Evolutionary conservation across 208 protist species (phyloP).

Genomic region (Leishmania guyanensis): DNA sequence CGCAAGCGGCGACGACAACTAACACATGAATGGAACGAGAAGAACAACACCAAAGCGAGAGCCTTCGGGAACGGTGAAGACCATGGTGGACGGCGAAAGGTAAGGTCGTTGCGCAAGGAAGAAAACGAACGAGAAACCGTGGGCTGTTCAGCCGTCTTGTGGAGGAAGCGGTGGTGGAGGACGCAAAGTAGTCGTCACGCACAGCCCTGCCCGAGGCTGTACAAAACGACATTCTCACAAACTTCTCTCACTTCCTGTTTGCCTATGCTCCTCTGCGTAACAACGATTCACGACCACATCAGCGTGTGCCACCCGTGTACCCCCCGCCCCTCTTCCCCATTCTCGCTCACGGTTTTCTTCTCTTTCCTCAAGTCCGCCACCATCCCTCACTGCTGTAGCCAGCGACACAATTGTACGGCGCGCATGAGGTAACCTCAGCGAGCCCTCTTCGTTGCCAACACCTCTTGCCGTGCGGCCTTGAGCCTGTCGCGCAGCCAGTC

Average conservation of each 20-base stretch:
- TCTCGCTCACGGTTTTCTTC: background rate
- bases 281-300: background rate
- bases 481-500: conserved; percentile 55
- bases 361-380: background rate
- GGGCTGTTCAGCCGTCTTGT: background rate
- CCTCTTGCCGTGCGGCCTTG: conserved; percentile 33
- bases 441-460: conserved; percentile 5
- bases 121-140: too few species aligned
- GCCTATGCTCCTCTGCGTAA: background rate
- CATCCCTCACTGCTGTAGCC: too few species aligned
- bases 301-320: background rate
- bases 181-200: background rate
- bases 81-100: too few species aligned
- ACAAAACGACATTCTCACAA: background rate
- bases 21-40: too few species aligned
- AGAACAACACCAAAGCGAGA: too few species aligned
- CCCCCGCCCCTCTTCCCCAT: background rate
- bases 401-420: background rate
- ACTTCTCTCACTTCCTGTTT: background rate
- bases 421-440: background rate
- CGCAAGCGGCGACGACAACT: too few species aligned
- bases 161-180: background rate
- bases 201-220: background rate
- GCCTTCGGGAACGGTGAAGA: too few species aligned
- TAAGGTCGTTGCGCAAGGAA: too few species aligned